A percentile compares a stretch with the other conserved stretches of the same genome.
Conservation (phyloP, 495 filamentous ascomycete genomes). For the Talaromyces stipitatus region DNA sequence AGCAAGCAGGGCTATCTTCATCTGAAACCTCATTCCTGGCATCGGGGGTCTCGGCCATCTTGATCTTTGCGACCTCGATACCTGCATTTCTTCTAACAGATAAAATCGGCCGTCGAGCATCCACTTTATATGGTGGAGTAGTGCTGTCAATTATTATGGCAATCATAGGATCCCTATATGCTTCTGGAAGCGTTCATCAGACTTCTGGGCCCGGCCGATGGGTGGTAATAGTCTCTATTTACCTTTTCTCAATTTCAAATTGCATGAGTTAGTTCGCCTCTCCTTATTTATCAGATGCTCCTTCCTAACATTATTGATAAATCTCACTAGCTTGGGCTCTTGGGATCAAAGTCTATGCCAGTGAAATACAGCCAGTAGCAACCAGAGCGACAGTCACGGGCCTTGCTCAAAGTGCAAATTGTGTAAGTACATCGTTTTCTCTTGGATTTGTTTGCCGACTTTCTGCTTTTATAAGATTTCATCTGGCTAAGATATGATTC, state of each 20-base stretch:
- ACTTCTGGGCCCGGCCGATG: conserved; percentile 39
- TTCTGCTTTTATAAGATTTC: too few relatives aligned
- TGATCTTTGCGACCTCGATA: conserved; percentile 41
- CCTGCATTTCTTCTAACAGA: conserved; percentile 48
- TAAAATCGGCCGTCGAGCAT: conserved; percentile 51
- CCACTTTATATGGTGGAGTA: conserved; percentile 47
- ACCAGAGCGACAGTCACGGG: conserved; percentile 44
- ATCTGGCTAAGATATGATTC: too few relatives aligned
- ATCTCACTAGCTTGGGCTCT: conserved; percentile 52
- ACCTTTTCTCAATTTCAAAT: conserved; percentile 34
- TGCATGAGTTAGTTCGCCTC: too few relatives aligned
- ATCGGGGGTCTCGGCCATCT: conserved; percentile 43
- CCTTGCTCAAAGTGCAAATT: conserved; percentile 42
- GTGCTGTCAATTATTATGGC: conserved; percentile 35
- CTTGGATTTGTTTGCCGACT: too few relatives aligned
- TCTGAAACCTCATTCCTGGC: conserved; percentile 46
- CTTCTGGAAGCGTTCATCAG: conserved; percentile 33
- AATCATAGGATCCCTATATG: conserved; percentile 45
- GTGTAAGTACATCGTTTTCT: too few relatives aligned
- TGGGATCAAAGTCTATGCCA: conserved; percentile 44
- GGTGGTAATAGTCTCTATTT: conserved; percentile 47
- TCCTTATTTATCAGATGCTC: too few relatives aligned
- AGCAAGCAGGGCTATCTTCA: conserved; percentile 46
- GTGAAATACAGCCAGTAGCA: conserved; percentile 47
- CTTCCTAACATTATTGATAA: too few relatives aligned